Conservation (phyloP, 257 asterid genomes). For the Schizonepeta tenuifolia region DNA sequence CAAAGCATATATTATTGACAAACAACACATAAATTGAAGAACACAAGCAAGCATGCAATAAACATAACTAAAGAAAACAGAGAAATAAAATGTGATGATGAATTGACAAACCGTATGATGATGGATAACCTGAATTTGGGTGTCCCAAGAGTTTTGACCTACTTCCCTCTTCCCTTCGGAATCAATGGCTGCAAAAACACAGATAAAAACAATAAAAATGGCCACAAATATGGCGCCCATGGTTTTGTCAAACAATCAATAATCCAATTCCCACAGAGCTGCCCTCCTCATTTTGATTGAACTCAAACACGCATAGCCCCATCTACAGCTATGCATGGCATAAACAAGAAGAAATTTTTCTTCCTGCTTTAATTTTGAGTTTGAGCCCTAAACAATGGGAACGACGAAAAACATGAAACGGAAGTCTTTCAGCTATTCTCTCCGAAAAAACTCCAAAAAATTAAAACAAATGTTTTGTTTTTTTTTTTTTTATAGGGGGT, state of each 20-base stretch:
- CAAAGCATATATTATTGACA: not conserved
- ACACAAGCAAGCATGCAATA: not conserved
- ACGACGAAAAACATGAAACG: not conserved
- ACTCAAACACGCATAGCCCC: slow-evolving; percentile 46
- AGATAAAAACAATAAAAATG: slow-evolving; percentile 57
- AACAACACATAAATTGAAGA: slow-evolving; percentile 14
- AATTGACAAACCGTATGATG: slow-evolving; percentile 46
- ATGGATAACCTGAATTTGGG: slow-evolving; percentile 36
- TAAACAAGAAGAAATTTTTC: not conserved
- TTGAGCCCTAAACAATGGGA: slow-evolving; percentile 18
- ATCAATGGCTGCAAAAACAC: slow-evolving; percentile 52
- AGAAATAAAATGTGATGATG: not conserved
- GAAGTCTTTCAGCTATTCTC: slow-evolving; percentile 21
- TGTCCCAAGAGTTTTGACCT: slow-evolving; percentile 37
- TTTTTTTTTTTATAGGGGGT: not conserved
- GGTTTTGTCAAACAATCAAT: slow-evolving; percentile 40
- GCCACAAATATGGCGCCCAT: slow-evolving; percentile 58
- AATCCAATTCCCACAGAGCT: slow-evolving; percentile 31
- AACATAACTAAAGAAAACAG: not conserved
- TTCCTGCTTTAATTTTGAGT: slow-evolving; percentile 7
- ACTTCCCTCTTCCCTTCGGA: slow-evolving; percentile 62
- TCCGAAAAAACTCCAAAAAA: slow-evolving; percentile 27
- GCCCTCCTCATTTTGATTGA: slow-evolving; percentile 46
- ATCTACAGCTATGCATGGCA: slow-evolving; percentile 47
- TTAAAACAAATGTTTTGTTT: not conserved